phyloP scores from a whole-genome alignment of 1,284 basidiomycete genomes.

The Ganoderma lucidum region DNA sequence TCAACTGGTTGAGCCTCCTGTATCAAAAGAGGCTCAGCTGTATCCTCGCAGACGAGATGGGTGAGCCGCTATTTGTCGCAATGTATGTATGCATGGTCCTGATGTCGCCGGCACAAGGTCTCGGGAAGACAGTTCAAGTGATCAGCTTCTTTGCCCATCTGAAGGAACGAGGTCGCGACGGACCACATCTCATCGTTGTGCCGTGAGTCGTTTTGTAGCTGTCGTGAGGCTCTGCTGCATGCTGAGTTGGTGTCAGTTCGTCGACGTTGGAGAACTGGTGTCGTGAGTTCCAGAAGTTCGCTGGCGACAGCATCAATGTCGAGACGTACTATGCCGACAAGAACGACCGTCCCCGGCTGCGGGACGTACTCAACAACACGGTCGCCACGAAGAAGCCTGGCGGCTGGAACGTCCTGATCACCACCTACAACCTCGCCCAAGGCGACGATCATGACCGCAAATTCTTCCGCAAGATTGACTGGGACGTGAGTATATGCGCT shows the following conservation, averaged over 20 bases:
- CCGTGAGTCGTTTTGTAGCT: slow-evolving; percentile 66
- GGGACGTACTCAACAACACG: slow-evolving; percentile 66
- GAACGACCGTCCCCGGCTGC: slow-evolving; percentile 83
- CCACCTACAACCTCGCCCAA: slow-evolving; percentile 95
- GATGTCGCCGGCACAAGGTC: slow-evolving; percentile 51
- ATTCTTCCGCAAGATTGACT: slow-evolving; percentile 92
- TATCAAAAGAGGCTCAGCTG: slow-evolving; percentile 87
- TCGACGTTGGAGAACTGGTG: slow-evolving; percentile 99
- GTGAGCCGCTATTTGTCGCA: slow-evolving; percentile 53
- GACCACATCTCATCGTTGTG: slow-evolving; percentile 95
- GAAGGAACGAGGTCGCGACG: slow-evolving; percentile 78
- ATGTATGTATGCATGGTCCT: slow-evolving; percentile 14
- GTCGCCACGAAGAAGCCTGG: slow-evolving; percentile 48
- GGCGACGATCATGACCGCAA: slow-evolving; percentile 88
- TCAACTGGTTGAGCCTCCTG: slow-evolving; percentile 96
- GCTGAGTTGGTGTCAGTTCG: slow-evolving; percentile 58
- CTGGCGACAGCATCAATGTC: slow-evolving; percentile 80
- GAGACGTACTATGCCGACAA: slow-evolving; percentile 95
- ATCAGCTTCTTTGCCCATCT: slow-evolving; percentile 95
- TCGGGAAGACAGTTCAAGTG: slow-evolving; percentile 99
- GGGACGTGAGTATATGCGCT: slow-evolving; percentile 72
- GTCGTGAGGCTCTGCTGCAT: neutral
- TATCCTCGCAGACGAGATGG: slow-evolving; percentile 99
- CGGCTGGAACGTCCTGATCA: slow-evolving; percentile 93
- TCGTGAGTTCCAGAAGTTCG: slow-evolving; percentile 93